Evolutionary conservation across 2,329 filamentous ascomycete species (phyloP).

Genomic region (Sporothrix euskadiensis): DNA sequence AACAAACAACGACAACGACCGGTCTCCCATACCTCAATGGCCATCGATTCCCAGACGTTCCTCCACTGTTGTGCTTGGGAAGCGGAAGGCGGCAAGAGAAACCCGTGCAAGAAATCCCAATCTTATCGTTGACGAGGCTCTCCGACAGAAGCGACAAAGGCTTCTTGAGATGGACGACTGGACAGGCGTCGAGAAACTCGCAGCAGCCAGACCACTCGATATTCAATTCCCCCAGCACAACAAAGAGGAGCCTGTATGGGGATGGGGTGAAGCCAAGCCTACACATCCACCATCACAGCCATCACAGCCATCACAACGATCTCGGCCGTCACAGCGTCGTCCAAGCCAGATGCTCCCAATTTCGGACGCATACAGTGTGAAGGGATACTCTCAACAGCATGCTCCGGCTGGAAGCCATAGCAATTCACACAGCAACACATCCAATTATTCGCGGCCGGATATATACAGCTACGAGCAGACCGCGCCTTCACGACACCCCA

Average conservation of each 20-base stretch:
- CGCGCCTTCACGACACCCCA: background rate
- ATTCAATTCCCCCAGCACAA: constrained; percentile 24
- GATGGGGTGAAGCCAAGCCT: constrained; percentile 20
- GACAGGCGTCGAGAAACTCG: constrained; percentile 26
- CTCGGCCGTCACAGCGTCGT: background rate
- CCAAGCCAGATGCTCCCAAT: too few relatives aligned
- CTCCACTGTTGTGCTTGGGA: background rate
- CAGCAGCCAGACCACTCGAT: constrained; percentile 18
- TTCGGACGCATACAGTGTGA: background rate
- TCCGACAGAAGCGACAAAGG: background rate
- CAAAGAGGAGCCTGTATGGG: constrained; percentile 27
- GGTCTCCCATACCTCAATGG: background rate
- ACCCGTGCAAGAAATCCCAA: background rate
- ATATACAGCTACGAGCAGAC: background rate
- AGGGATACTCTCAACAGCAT: background rate
- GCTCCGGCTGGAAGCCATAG: background rate
- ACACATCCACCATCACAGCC: background rate
- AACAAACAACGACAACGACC: background rate
- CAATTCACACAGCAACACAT: background rate
- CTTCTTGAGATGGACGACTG: constrained; percentile 33
- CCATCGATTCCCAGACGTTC: too few relatives aligned
- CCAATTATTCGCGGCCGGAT: background rate
- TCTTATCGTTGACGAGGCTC: background rate
- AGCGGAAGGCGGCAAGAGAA: background rate
- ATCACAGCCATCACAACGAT: background rate